Conservation (phyloP, 768 basidiomycete species). For the Pholiota microspora region DNA sequence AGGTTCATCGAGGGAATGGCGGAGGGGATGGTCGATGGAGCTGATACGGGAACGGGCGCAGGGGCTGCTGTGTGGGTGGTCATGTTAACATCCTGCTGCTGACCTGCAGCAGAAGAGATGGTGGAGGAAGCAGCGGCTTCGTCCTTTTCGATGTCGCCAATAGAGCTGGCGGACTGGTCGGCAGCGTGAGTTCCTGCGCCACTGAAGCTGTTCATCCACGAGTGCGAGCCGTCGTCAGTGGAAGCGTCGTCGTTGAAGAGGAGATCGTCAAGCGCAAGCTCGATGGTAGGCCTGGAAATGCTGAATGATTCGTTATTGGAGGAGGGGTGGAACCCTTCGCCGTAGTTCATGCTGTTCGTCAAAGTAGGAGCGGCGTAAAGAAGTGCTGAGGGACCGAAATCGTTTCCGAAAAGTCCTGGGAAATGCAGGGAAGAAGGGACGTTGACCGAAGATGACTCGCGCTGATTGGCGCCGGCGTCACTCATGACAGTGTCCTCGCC, state of each 20-base stretch:
- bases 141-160: constrained; percentile 12
- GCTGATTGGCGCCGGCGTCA: constrained; percentile 28
- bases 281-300: constrained; percentile 77
- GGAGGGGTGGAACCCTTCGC: constrained; percentile 61
- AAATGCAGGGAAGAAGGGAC: constrained; percentile 53
- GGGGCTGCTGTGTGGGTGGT: constrained; percentile 9
- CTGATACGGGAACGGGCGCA: constrained; percentile 2
- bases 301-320: constrained; percentile 50
- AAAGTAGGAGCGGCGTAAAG: constrained; percentile 67
- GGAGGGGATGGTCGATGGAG: background rate
- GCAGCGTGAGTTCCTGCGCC: background rate
- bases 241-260: constrained; percentile 47
- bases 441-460: constrained; percentile 19
- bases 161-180: constrained; percentile 1
- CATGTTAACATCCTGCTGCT: constrained; percentile 34
- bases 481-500: constrained; percentile 23
- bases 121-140: constrained; percentile 9
- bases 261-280: constrained; percentile 83
- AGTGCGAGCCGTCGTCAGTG: constrained; percentile 15
- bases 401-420: constrained; percentile 68
- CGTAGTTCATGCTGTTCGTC: constrained; percentile 71
- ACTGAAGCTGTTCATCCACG: background rate
- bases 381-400: constrained; percentile 77
- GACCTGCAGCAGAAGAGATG: constrained; percentile 22
- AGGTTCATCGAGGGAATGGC: constrained; percentile 10